Evolutionary conservation across 2,329 filamentous ascomycete species (phyloP).

Genomic region (Trichoderma koningii): DNA sequence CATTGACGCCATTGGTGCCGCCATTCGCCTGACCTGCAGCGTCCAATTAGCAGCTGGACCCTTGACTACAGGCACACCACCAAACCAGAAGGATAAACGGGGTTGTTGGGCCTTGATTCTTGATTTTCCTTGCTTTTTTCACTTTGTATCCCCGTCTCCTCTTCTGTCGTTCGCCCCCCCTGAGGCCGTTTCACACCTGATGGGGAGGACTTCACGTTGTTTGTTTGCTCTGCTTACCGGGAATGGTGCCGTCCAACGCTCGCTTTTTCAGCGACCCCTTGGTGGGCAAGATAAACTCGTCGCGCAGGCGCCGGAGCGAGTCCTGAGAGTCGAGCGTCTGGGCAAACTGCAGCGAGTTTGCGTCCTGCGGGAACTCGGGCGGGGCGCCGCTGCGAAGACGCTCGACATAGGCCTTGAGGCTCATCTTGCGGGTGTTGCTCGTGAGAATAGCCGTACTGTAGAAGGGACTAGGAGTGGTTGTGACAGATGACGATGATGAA

Average conservation of each 20-base stretch:
- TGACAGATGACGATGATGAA: not conserved
- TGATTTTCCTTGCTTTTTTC: not conserved
- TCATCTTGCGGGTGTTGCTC: constrained; percentile 37
- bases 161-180: too few relatives aligned
- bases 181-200: too few relatives aligned
- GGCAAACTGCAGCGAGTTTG: constrained; percentile 53
- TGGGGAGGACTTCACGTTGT: too few relatives aligned
- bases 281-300: constrained; percentile 77
- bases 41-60: not conserved
- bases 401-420: constrained; percentile 44
- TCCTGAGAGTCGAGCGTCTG: constrained; percentile 61
- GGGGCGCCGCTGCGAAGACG: constrained; percentile 46
- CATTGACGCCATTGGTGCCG: constrained; percentile 35
- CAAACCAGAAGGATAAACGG: not conserved
- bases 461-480: not conserved
- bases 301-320: constrained; percentile 60
- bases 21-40: constrained; percentile 25
- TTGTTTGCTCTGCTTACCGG: constrained; percentile 39
- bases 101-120: not conserved
- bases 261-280: constrained; percentile 69
- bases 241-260: constrained; percentile 51
- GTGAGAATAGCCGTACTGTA: not conserved
- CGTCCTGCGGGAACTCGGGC: constrained; percentile 51
- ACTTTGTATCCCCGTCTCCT: not conserved
- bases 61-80: too few relatives aligned